These are phyloP conservation scores for Biscogniauxia sp. DNA, from an alignment of 2,329 filamentous ascomycete species.

Conservation along the genomic window DNA sequence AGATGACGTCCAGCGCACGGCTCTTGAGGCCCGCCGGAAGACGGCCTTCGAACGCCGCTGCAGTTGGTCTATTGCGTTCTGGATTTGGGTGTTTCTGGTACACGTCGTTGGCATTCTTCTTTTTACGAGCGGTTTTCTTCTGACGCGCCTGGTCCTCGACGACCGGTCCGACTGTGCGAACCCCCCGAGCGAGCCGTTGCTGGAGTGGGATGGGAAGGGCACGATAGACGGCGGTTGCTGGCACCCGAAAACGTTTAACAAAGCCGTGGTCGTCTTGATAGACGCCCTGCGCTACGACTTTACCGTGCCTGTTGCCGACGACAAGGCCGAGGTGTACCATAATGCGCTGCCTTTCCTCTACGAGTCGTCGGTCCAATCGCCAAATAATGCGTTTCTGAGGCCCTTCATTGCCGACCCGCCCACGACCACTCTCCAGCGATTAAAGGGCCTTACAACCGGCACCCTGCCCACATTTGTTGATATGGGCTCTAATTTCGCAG, in stretches of 20 bases:
- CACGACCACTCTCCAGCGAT: constrained; percentile 84
- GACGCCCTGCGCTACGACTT: constrained; percentile 97
- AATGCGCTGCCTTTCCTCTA: constrained; percentile 85
- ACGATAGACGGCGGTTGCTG: constrained; percentile 73
- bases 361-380: constrained; percentile 71
- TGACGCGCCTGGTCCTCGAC: constrained; percentile 79
- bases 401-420: constrained; percentile 98
- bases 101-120: constrained; percentile 82
- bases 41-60: constrained; percentile 51
- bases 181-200: constrained; percentile 61
- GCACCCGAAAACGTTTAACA: constrained; percentile 92
- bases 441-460: constrained; percentile 93
- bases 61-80: constrained; percentile 64
- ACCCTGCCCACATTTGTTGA: constrained; percentile 95
- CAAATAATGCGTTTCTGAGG: constrained; percentile 80
- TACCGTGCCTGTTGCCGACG: constrained; percentile 70
- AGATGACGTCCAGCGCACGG: constrained; percentile 44
- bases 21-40: constrained; percentile 48
- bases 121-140: constrained; percentile 91
- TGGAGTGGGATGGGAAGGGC: constrained; percentile 40
- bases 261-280: constrained; percentile 84
- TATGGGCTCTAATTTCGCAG: constrained; percentile 90
- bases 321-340: constrained; percentile 67
- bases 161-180: constrained; percentile 68
- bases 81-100: constrained; percentile 67